phyloP scores from a whole-genome alignment of 2,329 filamentous ascomycete genomes.

The Trichoderma afroharzianum region DNA sequence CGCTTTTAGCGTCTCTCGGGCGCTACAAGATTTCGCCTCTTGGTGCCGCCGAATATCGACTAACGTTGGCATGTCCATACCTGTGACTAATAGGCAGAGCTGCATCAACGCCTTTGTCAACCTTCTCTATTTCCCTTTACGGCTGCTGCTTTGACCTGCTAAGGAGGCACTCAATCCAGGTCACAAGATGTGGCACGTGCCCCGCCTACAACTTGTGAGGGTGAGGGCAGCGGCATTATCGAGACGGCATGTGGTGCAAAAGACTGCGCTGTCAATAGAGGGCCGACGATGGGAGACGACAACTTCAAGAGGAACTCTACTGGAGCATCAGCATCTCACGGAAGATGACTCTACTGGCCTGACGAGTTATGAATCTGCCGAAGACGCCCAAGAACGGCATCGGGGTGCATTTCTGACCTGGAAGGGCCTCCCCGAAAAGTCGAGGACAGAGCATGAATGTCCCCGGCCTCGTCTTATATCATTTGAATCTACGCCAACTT shows the following conservation, averaged over 20 bases:
- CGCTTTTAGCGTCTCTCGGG: not conserved
- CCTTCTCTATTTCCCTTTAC: not conserved
- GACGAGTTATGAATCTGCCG: constrained; percentile 31
- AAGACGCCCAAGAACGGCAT: constrained; percentile 32
- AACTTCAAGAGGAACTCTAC: constrained; percentile 15
- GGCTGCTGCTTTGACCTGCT: not conserved
- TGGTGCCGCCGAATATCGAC: not conserved
- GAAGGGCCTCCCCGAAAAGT: constrained; percentile 25
- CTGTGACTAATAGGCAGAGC: not conserved
- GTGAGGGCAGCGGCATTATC: not conserved
- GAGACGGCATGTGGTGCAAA: not conserved
- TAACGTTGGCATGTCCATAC: not conserved
- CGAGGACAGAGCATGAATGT: constrained; percentile 24
- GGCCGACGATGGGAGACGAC: not conserved
- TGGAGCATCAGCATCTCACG: constrained; percentile 32
- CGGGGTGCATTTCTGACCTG: constrained; percentile 34
- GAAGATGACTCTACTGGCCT: constrained; percentile 23
- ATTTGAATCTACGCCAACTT: constrained; percentile 78
- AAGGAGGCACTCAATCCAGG: not conserved
- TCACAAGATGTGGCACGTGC: constrained; percentile 18
- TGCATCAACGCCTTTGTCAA: not conserved
- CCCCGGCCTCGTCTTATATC: constrained; percentile 72
- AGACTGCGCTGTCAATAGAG: not conserved
- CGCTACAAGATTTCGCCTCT: not conserved
- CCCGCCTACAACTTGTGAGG: not conserved